Base-by-base conservation (phyloP, 129 eudicot species). In the Mikania micrantha region DNA sequence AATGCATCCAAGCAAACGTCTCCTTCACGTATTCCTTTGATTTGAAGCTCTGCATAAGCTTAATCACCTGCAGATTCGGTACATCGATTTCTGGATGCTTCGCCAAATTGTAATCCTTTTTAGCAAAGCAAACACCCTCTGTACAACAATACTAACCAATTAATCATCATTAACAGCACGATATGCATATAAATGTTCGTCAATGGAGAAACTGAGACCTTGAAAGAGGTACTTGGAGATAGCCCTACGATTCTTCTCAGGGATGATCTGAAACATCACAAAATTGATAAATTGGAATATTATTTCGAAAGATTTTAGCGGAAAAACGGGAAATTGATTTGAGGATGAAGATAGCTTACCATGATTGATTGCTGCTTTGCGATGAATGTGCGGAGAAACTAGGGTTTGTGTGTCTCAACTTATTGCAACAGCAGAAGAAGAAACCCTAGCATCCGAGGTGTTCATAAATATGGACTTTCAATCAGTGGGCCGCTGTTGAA, bases 41-140 rank as follows among this genome's bases (percentile, higher is more conserved):
- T 12, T 93, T 93, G 67, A 93, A 93, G 84, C 99, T 93, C 92
- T 93, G 99, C 99, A 93, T 93, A 25, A 93, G 88, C 90, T 93
- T 93, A 64, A 93, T 93, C 67, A 93, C 99, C 80, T 93, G 96
- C 42, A 93, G 75, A 69, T 93, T 93, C 0, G 99, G 99, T 21
- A 89, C 99, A 86, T 93, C 96, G 64, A 93, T 93, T 9, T 86
- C 92, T 2, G 99, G 99, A 73, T 93, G 99, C 81, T 93, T 93
- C n/a, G 99, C 96, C 32, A 92, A 68, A 76, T 92, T 92, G 87
- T 60, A 92, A 69, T 92, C 98, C 81, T 92, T 92, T 75, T 93
- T 93, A 0, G 98, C 98, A 29, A 59, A 89, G 78, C 96, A 89
- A 11, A 93, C 98, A 6, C 98, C 98, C 96, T 93, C 98, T 93